Percentiles rank a stretch among this genome's conserved stretches.
These are phyloP conservation scores for Mortierella sp. DNA, from an alignment of 371 early-diverging fungal genomes.

Conservation along the genomic window DNA sequence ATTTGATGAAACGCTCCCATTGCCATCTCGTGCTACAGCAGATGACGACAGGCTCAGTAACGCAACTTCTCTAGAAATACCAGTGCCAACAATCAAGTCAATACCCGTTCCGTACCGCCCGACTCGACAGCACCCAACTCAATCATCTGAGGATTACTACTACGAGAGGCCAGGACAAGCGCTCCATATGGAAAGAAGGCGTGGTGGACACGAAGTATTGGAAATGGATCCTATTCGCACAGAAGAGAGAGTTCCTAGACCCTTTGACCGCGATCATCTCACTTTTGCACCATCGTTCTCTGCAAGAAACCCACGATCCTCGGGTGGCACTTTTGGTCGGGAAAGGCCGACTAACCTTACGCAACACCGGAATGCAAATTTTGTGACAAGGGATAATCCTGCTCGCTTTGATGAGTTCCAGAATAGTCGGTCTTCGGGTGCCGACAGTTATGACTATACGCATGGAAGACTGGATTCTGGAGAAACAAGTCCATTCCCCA, in stretches of 20 bases:
- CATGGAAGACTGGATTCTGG: too few relatives aligned
- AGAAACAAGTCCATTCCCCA: background rate
- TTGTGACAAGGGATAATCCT: conserved; percentile 11
- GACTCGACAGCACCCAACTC: too few relatives aligned
- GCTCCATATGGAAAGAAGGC: background rate
- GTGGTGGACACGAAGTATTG: background rate
- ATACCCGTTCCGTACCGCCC: background rate
- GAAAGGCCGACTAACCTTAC: background rate
- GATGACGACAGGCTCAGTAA: conserved; percentile 8
- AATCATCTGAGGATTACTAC: too few relatives aligned
- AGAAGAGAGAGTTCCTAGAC: too few relatives aligned
- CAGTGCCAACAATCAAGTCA: conserved; percentile 15
- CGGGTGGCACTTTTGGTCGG: too few relatives aligned
- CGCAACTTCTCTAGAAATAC: conserved; percentile 27
- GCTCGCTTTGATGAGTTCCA: background rate
- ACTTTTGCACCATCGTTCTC: too few relatives aligned
- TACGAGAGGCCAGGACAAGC: too few relatives aligned
- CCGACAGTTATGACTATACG: too few relatives aligned
- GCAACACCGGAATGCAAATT: conserved; percentile 9
- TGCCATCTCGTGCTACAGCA: background rate
- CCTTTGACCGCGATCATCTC: too few relatives aligned
- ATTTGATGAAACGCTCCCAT: conserved; percentile 26
- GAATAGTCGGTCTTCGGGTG: too few relatives aligned
- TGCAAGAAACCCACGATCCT: too few relatives aligned
- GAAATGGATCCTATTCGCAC: background rate